Conservation (phyloP, 192 early-diverging fungal genomes). For the Coemansia sp. region DNA sequence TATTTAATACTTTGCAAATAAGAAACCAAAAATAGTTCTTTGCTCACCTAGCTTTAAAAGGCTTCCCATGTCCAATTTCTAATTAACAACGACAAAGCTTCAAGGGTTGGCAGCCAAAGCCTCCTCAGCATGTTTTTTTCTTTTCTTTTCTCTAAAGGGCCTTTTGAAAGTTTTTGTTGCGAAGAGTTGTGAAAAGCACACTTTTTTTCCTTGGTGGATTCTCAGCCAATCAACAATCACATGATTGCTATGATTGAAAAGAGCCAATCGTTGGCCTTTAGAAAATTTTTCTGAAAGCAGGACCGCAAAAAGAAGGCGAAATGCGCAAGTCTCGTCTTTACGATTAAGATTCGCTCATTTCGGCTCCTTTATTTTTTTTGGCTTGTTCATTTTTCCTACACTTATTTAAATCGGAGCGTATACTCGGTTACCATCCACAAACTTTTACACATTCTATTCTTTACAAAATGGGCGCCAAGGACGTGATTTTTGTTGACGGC, state of each 20-base stretch:
- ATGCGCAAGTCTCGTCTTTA: neutral
- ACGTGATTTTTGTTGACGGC: conserved; percentile 58
- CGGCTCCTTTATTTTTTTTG: neutral
- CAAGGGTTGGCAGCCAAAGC: too few relatives aligned
- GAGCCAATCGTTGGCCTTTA: neutral
- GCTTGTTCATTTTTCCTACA: conserved; percentile 15
- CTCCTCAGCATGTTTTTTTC: too few relatives aligned
- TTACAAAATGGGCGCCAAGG: conserved; percentile 42
- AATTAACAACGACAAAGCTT: too few relatives aligned
- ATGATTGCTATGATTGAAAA: neutral
- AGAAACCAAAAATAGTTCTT: too few relatives aligned
- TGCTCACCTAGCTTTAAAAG: too few relatives aligned
- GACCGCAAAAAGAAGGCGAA: neutral
- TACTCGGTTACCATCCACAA: neutral
- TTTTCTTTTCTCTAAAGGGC: too few relatives aligned
- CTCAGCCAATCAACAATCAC: neutral
- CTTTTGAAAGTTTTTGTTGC: too few relatives aligned
- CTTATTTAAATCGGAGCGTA: neutral
- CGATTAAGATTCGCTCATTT: conserved; percentile 1
- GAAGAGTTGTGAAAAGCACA: too few relatives aligned
- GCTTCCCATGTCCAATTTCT: too few relatives aligned
- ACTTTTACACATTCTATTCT: neutral
- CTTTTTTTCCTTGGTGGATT: too few relatives aligned
- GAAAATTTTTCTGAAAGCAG: conserved; percentile 4
- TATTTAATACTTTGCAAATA: too few relatives aligned